Evolutionary conservation across 1,284 basidiomycete genomes (phyloP), one percentile per base, ranked within the genome.

Genomic region (Cutaneotrichosporon cavernicola): DNA sequence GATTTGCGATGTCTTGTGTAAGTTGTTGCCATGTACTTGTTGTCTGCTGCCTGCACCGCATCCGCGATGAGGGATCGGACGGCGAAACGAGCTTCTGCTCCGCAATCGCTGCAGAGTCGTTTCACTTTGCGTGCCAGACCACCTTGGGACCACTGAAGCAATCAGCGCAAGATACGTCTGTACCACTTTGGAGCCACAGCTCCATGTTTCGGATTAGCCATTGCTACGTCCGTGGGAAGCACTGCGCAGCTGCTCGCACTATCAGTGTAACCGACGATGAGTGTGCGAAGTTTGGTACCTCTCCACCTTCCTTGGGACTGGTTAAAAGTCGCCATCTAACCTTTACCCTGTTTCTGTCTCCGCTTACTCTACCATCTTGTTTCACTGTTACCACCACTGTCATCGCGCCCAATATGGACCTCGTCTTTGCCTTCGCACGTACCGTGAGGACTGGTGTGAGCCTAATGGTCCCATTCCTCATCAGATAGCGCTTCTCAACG

Each of bases 21-120:
- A 46, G 49, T 50, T 13, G 13, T 50, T 30, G 10, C 22, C 22
- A 50, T 50, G 49, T 50, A 50, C 49, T 30, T 50, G 49, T 50
- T 50, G 49, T 50, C 26, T 50, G 49, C 22, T 14, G 49, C 22
- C 22, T 14, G 49, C 22, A 11, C 49, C 49, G 10, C 22, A 30
- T 30, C 22, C 10, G 26, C 49, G 49, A 30, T 10, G 3, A 30
- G 47, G 14, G 3, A n/a, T 4, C 43, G 6, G 18, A 36, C 34
- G 18, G 18, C 7, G 43, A 18, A n/a, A 2, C 43, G 18, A 46
- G 16, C 14, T 2, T 8, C 18, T n/a, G 43, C 43, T 46, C 18
- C 43, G 43, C 18, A 18, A n/a, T 46, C 43, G 43, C 26, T n/a
- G 16, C 5, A 7, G 18, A 46, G 43, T n/a, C 43, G 18, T 46